Percentiles rank a stretch among this genome's conserved stretches.
phyloP scores from a whole-genome alignment of 2,329 filamentous ascomycete species.

The Diaporthe sp. region DNA sequence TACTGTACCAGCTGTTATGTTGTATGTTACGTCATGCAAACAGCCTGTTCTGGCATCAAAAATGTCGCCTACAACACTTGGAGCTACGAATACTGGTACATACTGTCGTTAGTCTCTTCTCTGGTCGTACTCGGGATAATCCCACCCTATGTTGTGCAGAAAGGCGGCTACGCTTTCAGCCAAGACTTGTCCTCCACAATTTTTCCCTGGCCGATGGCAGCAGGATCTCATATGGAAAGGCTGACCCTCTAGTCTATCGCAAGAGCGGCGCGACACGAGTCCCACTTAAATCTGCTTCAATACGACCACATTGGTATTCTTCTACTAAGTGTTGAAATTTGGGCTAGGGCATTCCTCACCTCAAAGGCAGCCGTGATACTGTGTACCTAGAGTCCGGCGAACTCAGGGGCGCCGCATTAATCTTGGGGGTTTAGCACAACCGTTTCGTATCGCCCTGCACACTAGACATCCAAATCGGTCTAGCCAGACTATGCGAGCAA shows the following conservation, averaged over 20 bases:
- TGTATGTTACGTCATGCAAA: neutral
- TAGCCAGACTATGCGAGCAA: slow-evolving; percentile 4
- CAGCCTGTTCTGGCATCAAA: neutral
- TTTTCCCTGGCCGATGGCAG: neutral
- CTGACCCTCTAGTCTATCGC: neutral
- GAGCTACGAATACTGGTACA: no score
- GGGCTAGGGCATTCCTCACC: neutral
- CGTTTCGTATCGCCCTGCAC: neutral
- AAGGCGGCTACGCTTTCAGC: neutral
- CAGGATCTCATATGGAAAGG: neutral
- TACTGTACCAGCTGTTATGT: neutral
- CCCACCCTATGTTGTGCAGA: neutral
- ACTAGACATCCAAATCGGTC: neutral
- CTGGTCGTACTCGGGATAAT: neutral
- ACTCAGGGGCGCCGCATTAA: no score
- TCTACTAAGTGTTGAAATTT: neutral
- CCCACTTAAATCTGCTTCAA: neutral
- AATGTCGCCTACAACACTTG: neutral
- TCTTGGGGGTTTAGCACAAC: neutral
- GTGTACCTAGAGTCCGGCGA: neutral
- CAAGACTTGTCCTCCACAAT: neutral
- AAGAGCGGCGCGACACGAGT: neutral
- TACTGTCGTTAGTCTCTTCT: neutral
- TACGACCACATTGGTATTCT: neutral
- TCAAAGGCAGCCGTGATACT: no score